Base-by-base conservation (phyloP, 1,139 yeast species). In the Candida glucosophila region DNA sequence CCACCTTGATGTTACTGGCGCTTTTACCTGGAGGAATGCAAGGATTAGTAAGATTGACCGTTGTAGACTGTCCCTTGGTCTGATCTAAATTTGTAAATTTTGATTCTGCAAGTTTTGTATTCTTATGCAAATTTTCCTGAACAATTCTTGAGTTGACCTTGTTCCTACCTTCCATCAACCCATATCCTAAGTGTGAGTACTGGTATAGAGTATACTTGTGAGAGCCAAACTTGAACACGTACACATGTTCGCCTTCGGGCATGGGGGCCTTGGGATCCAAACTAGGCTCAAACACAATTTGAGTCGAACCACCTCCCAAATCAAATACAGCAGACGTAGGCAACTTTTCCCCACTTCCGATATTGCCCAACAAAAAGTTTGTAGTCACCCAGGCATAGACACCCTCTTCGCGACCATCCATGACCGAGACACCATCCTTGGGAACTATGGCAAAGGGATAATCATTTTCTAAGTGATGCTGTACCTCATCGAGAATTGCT, bases 351-450 rank as follows among this genome's bases (percentile, higher is more conserved):
- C 72, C 55, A 15, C 76, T 59, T 15, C 97, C 97, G 49, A 90
- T 85, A 55, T 88, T 88, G 22, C 96, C 96, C 40, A 90, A 68
- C 37, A 90, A 62, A 52, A 77, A 90, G 60, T 90, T 90, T 28
- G 96, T 78, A 19, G 98, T 90, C 49, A 90, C 80, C 99, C 99
- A 90, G 1, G 98, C 98, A 46, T 75, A 90, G n/a, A 90, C 96
- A 50, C 98, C 99, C 60, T 90, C 98, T 43, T 88, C 95, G 35
- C 74, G 78, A 40, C 98, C 98, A 31, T 82, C 90, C 96, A 90
- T 88, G 43, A 90, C 80, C 7, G 88, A 69, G 31, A 90, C 68
- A 31, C 96, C 96, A 33, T 83, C 81, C 25, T 77, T 85, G 6
- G 67, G 70, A 24, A 86, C 94, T 22, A 90, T 86, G 2, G 95